Percentiles rank a stretch among this genome's conserved stretches.
phyloP scores from a whole-genome alignment of 2,329 filamentous ascomycete species.

The Beauveria pseudobassiana region DNA sequence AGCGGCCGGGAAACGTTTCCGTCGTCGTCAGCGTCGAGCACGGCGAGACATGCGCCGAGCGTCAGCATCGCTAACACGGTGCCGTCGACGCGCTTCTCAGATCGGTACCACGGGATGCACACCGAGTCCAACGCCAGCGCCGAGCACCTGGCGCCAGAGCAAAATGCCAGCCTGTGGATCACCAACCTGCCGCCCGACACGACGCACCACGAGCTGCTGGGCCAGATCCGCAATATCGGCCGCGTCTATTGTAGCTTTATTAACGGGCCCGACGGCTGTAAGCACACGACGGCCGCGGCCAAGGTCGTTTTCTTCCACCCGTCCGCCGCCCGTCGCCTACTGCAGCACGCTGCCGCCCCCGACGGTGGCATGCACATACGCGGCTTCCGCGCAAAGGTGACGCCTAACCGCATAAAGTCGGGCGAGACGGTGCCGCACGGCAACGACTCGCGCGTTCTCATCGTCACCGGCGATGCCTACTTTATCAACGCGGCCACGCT shows the following conservation, averaged over 20 bases:
- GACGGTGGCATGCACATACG: conserved; percentile 29
- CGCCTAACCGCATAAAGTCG: conserved; percentile 42
- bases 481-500: conserved; percentile 38
- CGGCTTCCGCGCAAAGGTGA: conserved; percentile 29
- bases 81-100: conserved; percentile 21
- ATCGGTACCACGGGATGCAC: conserved; percentile 30
- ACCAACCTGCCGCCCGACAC: conserved; percentile 40
- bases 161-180: conserved; percentile 47
- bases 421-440: conserved; percentile 22
- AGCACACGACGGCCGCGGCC: conserved; percentile 34
- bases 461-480: conserved; percentile 40
- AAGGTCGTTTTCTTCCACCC: conserved; percentile 44
- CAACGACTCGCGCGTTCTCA: conserved; percentile 39
- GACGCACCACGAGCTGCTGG: conserved; percentile 36
- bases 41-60: not conserved
- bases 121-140: conserved; percentile 28
- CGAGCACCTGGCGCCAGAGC: conserved; percentile 20
- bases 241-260: conserved; percentile 45
- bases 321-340: conserved; percentile 26
- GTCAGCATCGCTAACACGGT: not conserved
- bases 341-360: conserved; percentile 17
- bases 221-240: conserved; percentile 36
- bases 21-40: not conserved
- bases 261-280: conserved; percentile 35
- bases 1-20: not conserved